Base-by-base conservation (phyloP, 1,284 basidiomycete species). In the Ganoderma sinense region DNA sequence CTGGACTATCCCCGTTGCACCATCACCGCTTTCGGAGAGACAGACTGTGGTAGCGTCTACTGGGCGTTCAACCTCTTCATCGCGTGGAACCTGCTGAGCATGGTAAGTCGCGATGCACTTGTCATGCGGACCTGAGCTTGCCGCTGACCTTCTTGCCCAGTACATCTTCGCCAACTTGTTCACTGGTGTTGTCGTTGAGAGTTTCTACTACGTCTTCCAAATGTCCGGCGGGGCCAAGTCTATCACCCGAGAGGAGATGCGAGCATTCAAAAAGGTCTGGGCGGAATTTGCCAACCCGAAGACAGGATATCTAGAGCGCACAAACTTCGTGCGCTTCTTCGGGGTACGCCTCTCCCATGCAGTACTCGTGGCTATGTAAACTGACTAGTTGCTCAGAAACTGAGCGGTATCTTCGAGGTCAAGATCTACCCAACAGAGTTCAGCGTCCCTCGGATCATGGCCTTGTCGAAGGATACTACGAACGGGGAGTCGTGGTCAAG, bases 81-180 rank as follows among this genome's bases (percentile, higher is more conserved):
- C 75, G 89, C 93, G 0, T 99, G 97, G 97, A 99, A 99, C 79
- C 84, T 99, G 51, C 85, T 99, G 62, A 97, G 95, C 87, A 98
- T 98, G 95, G 95, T 96, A 74, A 77, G 90, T 78, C 14, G 16
- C n/a, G 14, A 39, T 70, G 70, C 40, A 23, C 29, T 48, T 39
- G 8, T 51, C 58, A 23, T 67, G 36, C 62, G 26, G 4, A 26
- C 23, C 3, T 66, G n/a, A 53, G 41, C 39, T 48, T 53, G 13
- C 4, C 69, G 67, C 56, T 33, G 33, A 56, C 3, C 18, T 23
- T 23, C 29, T 4, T 61, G 6, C 26, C 10, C 78, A 96, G 95
- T 97, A 96, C 79, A 96, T 97, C 76, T 97, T 99, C 83, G 88
- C 96, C 75, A 98, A 98, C 84, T 92, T 97, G 89, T 97, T 97